Percentiles rank a stretch among this genome's conserved stretches.
These are phyloP conservation scores for Fusarium phyllophilum DNA, from an alignment of 2,329 filamentous ascomycete genomes.

Conservation along the genomic window DNA sequence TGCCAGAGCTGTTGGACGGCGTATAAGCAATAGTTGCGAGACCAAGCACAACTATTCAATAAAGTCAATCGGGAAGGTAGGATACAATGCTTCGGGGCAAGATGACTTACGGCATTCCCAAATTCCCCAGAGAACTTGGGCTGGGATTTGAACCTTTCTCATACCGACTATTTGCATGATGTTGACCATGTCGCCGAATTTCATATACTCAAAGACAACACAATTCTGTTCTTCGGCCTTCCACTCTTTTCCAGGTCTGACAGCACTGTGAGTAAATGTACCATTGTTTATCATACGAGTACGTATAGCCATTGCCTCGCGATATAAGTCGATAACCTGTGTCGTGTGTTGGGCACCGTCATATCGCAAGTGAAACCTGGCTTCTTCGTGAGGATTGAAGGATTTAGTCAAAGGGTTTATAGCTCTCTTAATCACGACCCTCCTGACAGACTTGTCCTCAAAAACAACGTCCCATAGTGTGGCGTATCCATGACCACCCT, in stretches of 20 bases:
- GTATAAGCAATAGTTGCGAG: conserved; percentile 44
- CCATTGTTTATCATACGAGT: conserved; percentile 1
- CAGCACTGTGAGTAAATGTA: background rate
- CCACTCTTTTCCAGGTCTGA: conserved; percentile 2
- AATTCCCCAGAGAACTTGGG: conserved; percentile 44
- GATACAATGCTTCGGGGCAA: background rate
- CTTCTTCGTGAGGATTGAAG: conserved; percentile 28
- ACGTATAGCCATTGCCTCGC: conserved; percentile 14
- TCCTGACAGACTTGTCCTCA: conserved; percentile 30
- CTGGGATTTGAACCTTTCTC: conserved; percentile 12
- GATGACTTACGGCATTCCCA: conserved; percentile 45
- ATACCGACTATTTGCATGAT: conserved; percentile 24
- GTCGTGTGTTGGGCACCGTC: conserved; percentile 42
- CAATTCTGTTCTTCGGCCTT: background rate
- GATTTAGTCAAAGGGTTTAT: background rate
- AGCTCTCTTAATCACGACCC: conserved; percentile 44
- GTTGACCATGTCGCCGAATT: conserved; percentile 36
- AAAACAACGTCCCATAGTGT: conserved; percentile 39
- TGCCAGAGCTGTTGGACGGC: background rate
- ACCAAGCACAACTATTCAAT: conserved; percentile 42
- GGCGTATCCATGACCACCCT: conserved; percentile 43
- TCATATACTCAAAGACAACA: conserved; percentile 43
- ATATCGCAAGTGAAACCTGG: conserved; percentile 43
- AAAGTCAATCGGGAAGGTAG: background rate
- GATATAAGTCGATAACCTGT: conserved; percentile 40